Percentiles rank a stretch among this genome's conserved stretches.
Conservation (phyloP, 495 filamentous ascomycete species). For the Paragyromitra xinjiangensis region DNA sequence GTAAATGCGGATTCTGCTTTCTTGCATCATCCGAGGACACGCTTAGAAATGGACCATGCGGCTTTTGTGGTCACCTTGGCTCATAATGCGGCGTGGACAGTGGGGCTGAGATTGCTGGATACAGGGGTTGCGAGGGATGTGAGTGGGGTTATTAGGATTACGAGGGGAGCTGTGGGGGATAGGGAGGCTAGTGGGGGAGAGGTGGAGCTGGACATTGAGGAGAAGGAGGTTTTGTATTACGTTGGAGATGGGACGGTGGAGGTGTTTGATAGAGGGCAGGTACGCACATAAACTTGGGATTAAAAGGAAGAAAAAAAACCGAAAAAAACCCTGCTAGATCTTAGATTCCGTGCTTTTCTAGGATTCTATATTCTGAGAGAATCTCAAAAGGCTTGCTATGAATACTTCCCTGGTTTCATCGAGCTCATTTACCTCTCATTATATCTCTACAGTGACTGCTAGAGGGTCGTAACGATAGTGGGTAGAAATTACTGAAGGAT, state of each 20-base stretch:
- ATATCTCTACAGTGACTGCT: too few relatives aligned
- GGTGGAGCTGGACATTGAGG: constrained; percentile 60
- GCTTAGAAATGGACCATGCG: constrained; percentile 74
- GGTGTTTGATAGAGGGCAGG: constrained; percentile 78
- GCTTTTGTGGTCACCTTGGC: constrained; percentile 73
- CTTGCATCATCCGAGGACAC: constrained; percentile 66
- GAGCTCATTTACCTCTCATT: too few relatives aligned
- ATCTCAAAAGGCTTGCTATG: too few relatives aligned
- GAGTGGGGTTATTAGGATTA: constrained; percentile 85
- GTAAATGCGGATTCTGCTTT: constrained; percentile 76
- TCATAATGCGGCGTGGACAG: constrained; percentile 74
- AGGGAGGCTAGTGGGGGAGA: constrained; percentile 45
- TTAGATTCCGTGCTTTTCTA: too few relatives aligned
- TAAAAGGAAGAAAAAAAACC: constrained; percentile 2
- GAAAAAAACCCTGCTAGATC: not conserved
- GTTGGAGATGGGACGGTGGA: constrained; percentile 79
- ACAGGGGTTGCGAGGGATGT: constrained; percentile 89
- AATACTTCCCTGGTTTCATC: too few relatives aligned
- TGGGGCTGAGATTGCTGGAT: constrained; percentile 77
- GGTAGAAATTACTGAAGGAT: too few relatives aligned
- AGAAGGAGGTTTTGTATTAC: constrained; percentile 82
- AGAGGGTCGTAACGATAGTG: too few relatives aligned
- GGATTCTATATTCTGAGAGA: too few relatives aligned
- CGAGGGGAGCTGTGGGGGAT: constrained; percentile 60
- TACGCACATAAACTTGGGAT: constrained; percentile 17